Evolutionary conservation across 2,329 filamentous ascomycete genomes (phyloP).

Genomic region (Fusarium tupiense): DNA sequence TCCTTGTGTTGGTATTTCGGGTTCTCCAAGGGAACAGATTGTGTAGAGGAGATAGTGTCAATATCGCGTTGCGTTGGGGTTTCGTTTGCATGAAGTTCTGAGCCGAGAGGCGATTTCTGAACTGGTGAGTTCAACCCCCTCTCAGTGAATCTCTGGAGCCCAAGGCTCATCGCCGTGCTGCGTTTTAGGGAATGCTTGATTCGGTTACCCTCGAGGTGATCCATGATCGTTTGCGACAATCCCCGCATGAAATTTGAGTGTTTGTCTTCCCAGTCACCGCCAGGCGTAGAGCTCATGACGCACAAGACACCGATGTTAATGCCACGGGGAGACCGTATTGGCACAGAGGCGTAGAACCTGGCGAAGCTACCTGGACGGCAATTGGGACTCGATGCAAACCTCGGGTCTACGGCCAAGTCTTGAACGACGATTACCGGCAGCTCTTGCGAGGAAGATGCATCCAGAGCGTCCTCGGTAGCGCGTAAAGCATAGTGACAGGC

Average conservation of each 20-base stretch:
- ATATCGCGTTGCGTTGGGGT: no score
- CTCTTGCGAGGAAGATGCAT: not conserved
- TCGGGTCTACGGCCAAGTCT: not conserved
- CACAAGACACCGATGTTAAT: slow-evolving; percentile 2
- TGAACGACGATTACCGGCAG: not conserved
- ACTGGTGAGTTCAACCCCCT: not conserved
- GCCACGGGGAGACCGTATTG: not conserved
- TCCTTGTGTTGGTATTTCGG: not conserved
- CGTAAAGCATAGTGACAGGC: not conserved
- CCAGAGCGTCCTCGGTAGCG: not conserved
- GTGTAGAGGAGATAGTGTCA: not conserved
- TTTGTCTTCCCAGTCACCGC: accelerated
- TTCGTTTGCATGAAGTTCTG: accelerated
- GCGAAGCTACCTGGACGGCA: not conserved
- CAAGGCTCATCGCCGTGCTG: not conserved
- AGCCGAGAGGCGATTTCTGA: not conserved
- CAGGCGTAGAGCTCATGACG: not conserved
- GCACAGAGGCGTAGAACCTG: not conserved
- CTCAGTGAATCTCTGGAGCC: not conserved
- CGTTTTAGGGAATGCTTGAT: not conserved
- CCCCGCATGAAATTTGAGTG: not conserved
- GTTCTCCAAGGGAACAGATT: accelerated
- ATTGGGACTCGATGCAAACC: not conserved
- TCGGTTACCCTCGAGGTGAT: not conserved
- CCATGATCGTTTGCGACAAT: not conserved